These are phyloP conservation scores for Artemisia argyi DNA, from an alignment of 129 eudicot species.

Conservation along the genomic window DNA sequence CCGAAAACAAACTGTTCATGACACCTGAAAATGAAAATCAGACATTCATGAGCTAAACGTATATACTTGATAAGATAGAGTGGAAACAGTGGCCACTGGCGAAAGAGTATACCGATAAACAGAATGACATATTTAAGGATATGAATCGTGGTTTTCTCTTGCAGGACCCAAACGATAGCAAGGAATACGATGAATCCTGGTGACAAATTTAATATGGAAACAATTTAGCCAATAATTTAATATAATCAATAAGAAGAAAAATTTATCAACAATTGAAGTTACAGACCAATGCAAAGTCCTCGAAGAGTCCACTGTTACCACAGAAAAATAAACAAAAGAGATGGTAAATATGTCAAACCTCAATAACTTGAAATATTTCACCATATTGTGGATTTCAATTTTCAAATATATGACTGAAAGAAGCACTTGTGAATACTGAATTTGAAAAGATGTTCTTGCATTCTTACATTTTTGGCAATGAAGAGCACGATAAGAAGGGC, in stretches of 20 bases:
- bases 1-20: slow-evolving; percentile 97
- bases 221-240: not conserved
- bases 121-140: slow-evolving; percentile 81
- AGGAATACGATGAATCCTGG: slow-evolving; percentile 87
- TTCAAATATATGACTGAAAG: not conserved
- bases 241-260: slow-evolving; percentile 1
- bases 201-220: not conserved
- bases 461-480: slow-evolving; percentile 86
- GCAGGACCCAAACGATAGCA: slow-evolving; percentile 78
- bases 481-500: slow-evolving; percentile 83
- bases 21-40: slow-evolving; percentile 69
- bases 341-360: slow-evolving; percentile 22
- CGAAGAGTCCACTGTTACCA: slow-evolving; percentile 96
- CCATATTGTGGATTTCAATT: not conserved
- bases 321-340: slow-evolving; percentile 7
- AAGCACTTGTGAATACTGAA: not conserved
- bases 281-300: slow-evolving; percentile 96
- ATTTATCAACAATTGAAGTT: slow-evolving; percentile 20
- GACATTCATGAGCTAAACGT: slow-evolving; percentile 27
- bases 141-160: slow-evolving; percentile 64
- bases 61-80: slow-evolving; percentile 10
- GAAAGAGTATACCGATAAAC: slow-evolving; percentile 68
- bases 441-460: not conserved
- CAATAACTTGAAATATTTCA: not conserved
- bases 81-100: slow-evolving; percentile 4